Base-by-base conservation (phyloP, 2,329 filamentous ascomycete genomes). In the Cercospora citrullina region DNA sequence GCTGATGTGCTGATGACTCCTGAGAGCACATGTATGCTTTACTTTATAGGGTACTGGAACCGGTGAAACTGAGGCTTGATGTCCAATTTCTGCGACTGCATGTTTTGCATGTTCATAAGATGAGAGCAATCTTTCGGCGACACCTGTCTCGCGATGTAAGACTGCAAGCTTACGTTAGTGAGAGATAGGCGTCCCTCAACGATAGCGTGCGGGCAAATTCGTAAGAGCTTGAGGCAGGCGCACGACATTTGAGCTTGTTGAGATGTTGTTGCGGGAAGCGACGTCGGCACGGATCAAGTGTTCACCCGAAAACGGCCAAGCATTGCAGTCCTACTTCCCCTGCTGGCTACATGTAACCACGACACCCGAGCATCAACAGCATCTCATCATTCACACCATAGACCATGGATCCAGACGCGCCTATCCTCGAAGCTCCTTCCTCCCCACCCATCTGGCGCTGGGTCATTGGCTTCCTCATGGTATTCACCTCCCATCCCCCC, bases 391-490 rank as follows among this genome's bases (percentile, higher is more conserved):
- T 39, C 59, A 10, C 33, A 28, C 23, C 30, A 53, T 58, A 53
- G 12, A 65, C 14, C 42, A 79, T 78, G 76, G 76, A 78, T 72
- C 68, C 72, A 18, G 72, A 73, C 69, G 28, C 70, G 23, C 68
- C 76, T 73, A 31, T 42, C 0, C 42, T 72, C 21, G 63, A 71
- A 14, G 1, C 5, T 5, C n/a, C 48, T 48, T 51, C 74, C 18
- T 71, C 70, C 16, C 82, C 80, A 12, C 80, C 80, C 33, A 80
- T 89, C 71, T 85, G 96, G 82, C 94, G 93, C 82, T 97, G 95
- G 84, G 85, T 95, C 71, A 84, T 94, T 68, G 92, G 92, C 73
- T 97, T 97, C 84, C 85, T 97, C 64, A 88, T 97, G 63, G 94
- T 45, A 61, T 14, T 57, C 53, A 23, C 31, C 1, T 16, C 30